Base-by-base conservation (phyloP, 805 yeast genomes). In the Nakazawaea pomicola region DNA sequence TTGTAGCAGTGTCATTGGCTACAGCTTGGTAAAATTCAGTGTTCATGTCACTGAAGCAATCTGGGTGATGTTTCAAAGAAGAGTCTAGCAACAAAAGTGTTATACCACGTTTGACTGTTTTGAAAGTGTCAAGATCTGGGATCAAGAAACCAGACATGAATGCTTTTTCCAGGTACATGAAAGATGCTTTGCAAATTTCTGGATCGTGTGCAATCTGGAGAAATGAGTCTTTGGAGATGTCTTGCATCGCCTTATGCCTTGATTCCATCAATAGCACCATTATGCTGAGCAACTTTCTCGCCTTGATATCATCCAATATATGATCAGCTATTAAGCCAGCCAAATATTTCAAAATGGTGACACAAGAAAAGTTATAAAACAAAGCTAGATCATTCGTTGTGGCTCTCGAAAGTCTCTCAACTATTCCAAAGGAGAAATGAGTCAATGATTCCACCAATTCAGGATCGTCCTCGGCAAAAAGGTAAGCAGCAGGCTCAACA, bases 1-100 rank as follows among this genome's bases (percentile, higher is more conserved):
- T 74, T 1, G 80, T 72, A 17, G 64, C 61, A 17, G 68, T 73
- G 46, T 81, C 89, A 6, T 72, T 58, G 3, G 74, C 59, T 34
- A 85, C 62, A 3, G 67, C 64, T 8, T 49, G 47, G 31, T 69
- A 68, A 18, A 77, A 63, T 0, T 57, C 64, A 4, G 55, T 37
- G 43, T 74, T 71, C 11, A 52, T 42, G 8, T 36, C 44, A 16
- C 44, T 51, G 40, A 53, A 53, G 47, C 65, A 62, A 14, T 27
- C 38, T 4, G 40, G 28, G 4, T 34, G 12, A 42, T 61, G 64
- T 21, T 46, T 46, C 1, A 34, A 35, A 3, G 50, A 44, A 2
- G 57, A 35, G n/a, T 54, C 47, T 8, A 40, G 36, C 29, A 49
- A 44, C 39, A 56, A 60, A 23, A 49, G 40, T 10, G 46, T 52